These are phyloP conservation scores for Mycotypha africana DNA, from an alignment of 371 early-diverging fungal species.

Conservation along the genomic window DNA sequence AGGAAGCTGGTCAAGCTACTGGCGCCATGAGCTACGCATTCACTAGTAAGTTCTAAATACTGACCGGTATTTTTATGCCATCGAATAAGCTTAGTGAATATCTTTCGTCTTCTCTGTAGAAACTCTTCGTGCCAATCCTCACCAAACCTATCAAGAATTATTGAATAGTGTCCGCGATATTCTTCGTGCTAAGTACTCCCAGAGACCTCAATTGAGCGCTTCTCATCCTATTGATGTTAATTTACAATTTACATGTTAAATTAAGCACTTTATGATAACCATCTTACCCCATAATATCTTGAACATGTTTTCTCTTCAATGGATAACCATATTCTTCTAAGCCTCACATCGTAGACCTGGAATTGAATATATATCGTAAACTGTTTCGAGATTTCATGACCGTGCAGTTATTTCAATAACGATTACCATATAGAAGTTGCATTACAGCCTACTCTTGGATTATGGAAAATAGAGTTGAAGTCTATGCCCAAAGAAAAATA, in stretches of 20 bases:
- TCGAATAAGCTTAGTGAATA: background rate
- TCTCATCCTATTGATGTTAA: slow-evolving; percentile 78
- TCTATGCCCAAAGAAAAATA: too few relatives aligned
- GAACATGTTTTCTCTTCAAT: too few relatives aligned
- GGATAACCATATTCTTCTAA: too few relatives aligned
- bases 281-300: too few relatives aligned
- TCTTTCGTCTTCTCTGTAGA: slow-evolving; percentile 9
- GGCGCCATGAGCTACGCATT: slow-evolving; percentile 91
- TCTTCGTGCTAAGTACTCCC: slow-evolving; percentile 65
- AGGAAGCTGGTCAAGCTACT: slow-evolving; percentile 42
- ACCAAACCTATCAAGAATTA: slow-evolving; percentile 70
- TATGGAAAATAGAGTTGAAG: too few relatives aligned
- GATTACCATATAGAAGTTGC: too few relatives aligned
- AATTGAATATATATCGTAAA: too few relatives aligned
- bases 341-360: too few relatives aligned
- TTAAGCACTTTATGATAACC: too few relatives aligned
- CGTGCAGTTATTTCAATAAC: too few relatives aligned
- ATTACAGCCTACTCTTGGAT: too few relatives aligned
- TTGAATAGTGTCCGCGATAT: slow-evolving; percentile 71
- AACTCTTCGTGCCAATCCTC: slow-evolving; percentile 53
- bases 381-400: too few relatives aligned
- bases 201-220: slow-evolving; percentile 79
- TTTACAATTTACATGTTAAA: slow-evolving; percentile 45
- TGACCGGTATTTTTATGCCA: background rate
- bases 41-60: slow-evolving; percentile 28